Evolutionary conservation across 225 moss, liverwort and hornwort genomes (phyloP).

Genomic region (Sphagnum contortum): DNA sequence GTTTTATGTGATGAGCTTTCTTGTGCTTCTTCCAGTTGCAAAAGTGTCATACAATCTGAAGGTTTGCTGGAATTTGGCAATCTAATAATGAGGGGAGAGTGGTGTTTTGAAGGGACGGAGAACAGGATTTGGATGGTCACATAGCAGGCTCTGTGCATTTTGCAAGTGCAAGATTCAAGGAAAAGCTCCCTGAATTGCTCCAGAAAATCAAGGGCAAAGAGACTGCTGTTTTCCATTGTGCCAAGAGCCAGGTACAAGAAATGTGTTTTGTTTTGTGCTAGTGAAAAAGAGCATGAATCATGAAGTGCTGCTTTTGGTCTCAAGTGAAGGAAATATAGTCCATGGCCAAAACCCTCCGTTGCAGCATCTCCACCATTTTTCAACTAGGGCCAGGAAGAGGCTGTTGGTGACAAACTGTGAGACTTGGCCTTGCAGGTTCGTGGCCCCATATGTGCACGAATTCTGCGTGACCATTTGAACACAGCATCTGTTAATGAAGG

Average conservation of each 20-base stretch:
- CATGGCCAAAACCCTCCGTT: no score
- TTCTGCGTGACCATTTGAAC: constrained; percentile 50
- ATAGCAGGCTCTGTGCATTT: constrained; percentile 80
- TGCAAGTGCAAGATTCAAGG: constrained; percentile 52
- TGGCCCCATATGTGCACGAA: constrained; percentile 71
- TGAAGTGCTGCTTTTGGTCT: no score
- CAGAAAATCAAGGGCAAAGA: constrained; percentile 62
- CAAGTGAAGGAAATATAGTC: no score
- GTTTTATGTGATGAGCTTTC: no score
- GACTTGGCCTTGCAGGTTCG: constrained; percentile 41
- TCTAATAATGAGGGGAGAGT: no score
- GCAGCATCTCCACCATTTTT: no score
- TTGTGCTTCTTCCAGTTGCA: no score
- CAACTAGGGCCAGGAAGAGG: no score
- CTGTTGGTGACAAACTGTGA: no score
- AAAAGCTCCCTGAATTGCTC: constrained; percentile 51
- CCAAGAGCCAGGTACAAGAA: constrained; percentile 58
- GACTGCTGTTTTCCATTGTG: constrained; percentile 79
- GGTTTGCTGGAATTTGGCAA: no score
- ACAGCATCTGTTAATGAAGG: constrained; percentile 17
- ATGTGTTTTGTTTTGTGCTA: not conserved
- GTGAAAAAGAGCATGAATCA: no score
- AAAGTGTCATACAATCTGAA: no score
- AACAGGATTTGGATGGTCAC: constrained; percentile 67
- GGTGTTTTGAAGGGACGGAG: constrained; percentile 48